Evolutionary conservation across 768 basidiomycete genomes (phyloP).

Genomic region (Coprinellus aureogranulatus): DNA sequence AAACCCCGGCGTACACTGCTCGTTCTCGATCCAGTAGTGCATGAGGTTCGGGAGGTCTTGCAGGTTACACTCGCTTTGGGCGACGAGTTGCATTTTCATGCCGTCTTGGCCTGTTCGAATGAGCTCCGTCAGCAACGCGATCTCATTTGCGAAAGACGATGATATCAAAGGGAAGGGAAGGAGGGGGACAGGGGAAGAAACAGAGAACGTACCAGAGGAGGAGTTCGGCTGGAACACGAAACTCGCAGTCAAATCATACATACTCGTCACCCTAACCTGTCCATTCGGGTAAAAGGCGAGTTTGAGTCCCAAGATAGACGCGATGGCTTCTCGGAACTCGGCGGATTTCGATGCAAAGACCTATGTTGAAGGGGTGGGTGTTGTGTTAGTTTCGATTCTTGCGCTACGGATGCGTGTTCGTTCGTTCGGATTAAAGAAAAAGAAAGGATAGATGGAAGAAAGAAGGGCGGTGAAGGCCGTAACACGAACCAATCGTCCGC

Average conservation of each 20-base stretch:
- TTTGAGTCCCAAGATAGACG: constrained; percentile 86
- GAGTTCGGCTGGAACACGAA: constrained; percentile 76
- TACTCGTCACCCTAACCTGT: constrained; percentile 84
- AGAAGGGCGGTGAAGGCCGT: no score
- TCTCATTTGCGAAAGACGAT: no score
- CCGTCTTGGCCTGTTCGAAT: constrained; percentile 36
- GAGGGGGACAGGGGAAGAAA: neutral
- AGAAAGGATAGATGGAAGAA: no score
- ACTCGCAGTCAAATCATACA: constrained; percentile 82
- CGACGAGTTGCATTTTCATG: constrained; percentile 68
- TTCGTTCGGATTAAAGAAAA: no score
- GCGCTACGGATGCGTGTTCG: no score
- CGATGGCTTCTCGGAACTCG: constrained; percentile 90
- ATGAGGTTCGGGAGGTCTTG: constrained; percentile 73
- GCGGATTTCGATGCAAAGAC: constrained; percentile 81
- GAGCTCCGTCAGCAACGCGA: no score
- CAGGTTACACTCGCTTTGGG: constrained; percentile 71
- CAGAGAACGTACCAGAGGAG: constrained; percentile 7
- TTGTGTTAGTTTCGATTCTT: no score
- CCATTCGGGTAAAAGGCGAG: constrained; percentile 90
- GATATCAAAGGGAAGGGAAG: no score
- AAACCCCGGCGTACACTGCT: constrained; percentile 86
- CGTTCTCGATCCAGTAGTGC: constrained; percentile 82
- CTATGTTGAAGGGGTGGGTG: constrained; percentile 41
- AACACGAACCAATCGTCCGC: no score